Conservation (phyloP, 441 rosid species). For the Gossypium schwendimanii region DNA sequence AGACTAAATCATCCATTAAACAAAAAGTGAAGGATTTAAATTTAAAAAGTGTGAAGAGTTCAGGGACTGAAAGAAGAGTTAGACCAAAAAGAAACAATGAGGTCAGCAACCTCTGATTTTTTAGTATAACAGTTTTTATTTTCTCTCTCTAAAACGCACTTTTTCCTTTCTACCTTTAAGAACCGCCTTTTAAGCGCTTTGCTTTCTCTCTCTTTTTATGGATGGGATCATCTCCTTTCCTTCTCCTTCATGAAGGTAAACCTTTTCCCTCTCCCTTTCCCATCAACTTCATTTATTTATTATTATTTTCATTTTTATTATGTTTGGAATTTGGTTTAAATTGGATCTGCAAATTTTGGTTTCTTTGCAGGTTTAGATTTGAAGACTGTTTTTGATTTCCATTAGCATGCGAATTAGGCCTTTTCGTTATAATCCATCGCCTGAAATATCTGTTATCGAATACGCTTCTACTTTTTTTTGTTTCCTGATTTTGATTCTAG, state of each 20-base stretch:
- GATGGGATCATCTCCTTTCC: background rate
- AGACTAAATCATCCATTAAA: no score
- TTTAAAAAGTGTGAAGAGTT: no score
- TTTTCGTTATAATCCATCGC: background rate
- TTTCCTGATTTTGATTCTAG: constrained; percentile 19
- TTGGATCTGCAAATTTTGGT: background rate
- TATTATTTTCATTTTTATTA: background rate
- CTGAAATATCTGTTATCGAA: background rate
- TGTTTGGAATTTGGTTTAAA: background rate
- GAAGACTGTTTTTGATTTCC: background rate
- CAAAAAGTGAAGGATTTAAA: no score
- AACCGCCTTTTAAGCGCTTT: background rate
- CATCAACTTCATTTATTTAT: background rate
- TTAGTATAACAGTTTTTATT: no score
- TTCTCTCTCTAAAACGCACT: background rate
- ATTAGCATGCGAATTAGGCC: constrained; percentile 1
- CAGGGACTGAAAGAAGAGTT: no score
- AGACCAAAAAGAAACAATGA: background rate
- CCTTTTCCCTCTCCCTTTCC: background rate
- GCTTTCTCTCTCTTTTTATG: background rate
- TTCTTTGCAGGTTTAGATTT: background rate
- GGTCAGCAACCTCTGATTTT: background rate
- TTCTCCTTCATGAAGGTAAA: constrained; percentile 17
- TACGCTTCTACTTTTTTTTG: constrained; percentile 6
- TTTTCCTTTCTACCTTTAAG: background rate